These are phyloP conservation scores for Aspergillus phoenicis DNA, from an alignment of 2,329 filamentous ascomycete species.

Conservation along the genomic window DNA sequence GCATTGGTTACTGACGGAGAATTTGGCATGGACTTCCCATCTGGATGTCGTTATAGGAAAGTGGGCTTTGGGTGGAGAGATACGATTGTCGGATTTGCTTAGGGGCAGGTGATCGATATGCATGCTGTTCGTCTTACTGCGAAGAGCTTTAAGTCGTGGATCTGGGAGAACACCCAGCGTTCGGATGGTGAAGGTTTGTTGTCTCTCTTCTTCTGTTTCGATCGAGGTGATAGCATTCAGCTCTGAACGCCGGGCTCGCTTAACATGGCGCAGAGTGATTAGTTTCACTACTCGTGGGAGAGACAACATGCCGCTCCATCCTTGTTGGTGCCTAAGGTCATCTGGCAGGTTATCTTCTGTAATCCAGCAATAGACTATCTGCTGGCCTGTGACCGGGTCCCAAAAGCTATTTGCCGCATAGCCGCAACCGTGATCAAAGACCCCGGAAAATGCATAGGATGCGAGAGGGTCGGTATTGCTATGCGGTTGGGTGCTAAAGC, in stretches of 20 bases:
- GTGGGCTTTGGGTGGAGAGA: not conserved
- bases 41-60: slow-evolving; percentile 19
- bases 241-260: slow-evolving; percentile 37
- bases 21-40: slow-evolving; percentile 32
- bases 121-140: slow-evolving; percentile 24
- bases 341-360: slow-evolving; percentile 55
- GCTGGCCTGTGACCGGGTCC: slow-evolving; percentile 45
- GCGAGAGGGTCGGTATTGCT: slow-evolving; percentile 25
- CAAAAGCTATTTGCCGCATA: slow-evolving; percentile 56
- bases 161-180: slow-evolving; percentile 47
- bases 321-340: slow-evolving; percentile 46
- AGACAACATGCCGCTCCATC: slow-evolving; percentile 55
- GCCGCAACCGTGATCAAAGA: slow-evolving; percentile 52
- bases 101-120: not conserved
- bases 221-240: slow-evolving; percentile 49
- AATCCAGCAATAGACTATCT: slow-evolving; percentile 55
- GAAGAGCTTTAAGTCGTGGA: slow-evolving; percentile 30
- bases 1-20: slow-evolving; percentile 31
- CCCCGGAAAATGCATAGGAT: slow-evolving; percentile 46
- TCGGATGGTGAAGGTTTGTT: slow-evolving; percentile 43
- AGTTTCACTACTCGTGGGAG: slow-evolving; percentile 50
- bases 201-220: slow-evolving; percentile 28
- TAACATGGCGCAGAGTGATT: slow-evolving; percentile 42
- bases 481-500: not conserved
- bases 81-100: not conserved